These are phyloP conservation scores for Mentha longifolia DNA, from an alignment of 257 asterid species.

Conservation along the genomic window DNA sequence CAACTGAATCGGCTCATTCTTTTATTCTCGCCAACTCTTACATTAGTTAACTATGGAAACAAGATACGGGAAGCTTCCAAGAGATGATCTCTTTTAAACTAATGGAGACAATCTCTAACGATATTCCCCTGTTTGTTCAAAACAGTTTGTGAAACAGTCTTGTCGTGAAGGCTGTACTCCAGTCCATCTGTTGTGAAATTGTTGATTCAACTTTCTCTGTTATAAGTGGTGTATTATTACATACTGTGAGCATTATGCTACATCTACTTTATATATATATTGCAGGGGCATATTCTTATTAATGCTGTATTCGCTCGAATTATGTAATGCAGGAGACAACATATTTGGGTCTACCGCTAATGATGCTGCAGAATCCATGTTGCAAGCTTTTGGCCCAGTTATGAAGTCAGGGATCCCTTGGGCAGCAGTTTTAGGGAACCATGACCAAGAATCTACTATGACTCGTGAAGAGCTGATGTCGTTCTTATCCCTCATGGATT, in stretches of 20 bases:
- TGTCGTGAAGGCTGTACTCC: neutral
- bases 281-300: neutral
- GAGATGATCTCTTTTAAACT: neutral
- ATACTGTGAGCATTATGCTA: neutral
- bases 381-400: conserved; percentile 72
- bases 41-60: neutral
- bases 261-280: neutral
- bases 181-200: neutral
- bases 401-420: conserved; percentile 76
- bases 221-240: neutral
- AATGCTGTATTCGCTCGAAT: neutral
- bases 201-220: neutral
- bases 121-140: neutral
- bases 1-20: neutral
- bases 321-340: conserved; percentile 68
- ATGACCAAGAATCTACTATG: conserved; percentile 97
- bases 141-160: neutral
- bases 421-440: conserved; percentile 96
- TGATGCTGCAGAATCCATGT: conserved; percentile 94
- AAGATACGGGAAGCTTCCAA: neutral
- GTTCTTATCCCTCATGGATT: conserved; percentile 93
- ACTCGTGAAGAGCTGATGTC: conserved; percentile 87
- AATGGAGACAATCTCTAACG: neutral
- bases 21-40: neutral
- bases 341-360: conserved; percentile 82